Conservation (phyloP, 176 grass and related monocot species). For the Zea luxurians region DNA sequence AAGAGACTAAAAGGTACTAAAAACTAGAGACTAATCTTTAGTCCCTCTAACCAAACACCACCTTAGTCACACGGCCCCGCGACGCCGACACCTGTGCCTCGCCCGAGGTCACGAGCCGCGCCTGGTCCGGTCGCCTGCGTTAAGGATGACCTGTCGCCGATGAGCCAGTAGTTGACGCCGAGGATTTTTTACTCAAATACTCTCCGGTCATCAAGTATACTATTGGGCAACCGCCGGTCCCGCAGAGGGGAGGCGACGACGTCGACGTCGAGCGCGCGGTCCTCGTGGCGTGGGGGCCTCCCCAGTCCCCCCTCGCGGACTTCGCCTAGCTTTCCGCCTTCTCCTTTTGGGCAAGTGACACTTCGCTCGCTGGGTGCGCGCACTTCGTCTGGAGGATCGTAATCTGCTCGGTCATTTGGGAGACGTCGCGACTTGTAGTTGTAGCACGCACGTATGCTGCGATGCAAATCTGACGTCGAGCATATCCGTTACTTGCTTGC, state of each 20-base stretch:
- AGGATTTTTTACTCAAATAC: not conserved
- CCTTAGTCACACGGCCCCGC: not conserved
- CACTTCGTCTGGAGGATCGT: not conserved
- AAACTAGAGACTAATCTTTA: too few relatives aligned
- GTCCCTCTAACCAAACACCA: too few relatives aligned
- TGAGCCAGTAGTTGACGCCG: not conserved
- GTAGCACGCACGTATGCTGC: not conserved
- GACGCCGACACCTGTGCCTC: constrained; percentile 19
- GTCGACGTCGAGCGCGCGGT: constrained; percentile 15
- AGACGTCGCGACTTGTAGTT: not conserved
- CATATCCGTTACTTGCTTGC: not conserved
- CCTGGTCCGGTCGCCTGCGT: not conserved
- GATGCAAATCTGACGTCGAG: not conserved
- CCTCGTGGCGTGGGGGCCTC: constrained; percentile 10
- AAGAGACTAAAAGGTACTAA: too few relatives aligned
- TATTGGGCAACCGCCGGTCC: not conserved
- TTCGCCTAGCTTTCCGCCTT: not conserved
- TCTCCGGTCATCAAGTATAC: not conserved
- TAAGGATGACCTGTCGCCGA: constrained; percentile 34
- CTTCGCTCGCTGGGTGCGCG: not conserved
- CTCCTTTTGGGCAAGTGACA: not conserved
- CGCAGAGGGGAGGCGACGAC: not conserved
- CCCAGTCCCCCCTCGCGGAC: too few relatives aligned
- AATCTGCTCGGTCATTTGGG: constrained; percentile 23
- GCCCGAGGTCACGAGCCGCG: not conserved